Base-by-base conservation (phyloP, 139 green algal genomes). In the Auxenochlorella protothecoides region DNA sequence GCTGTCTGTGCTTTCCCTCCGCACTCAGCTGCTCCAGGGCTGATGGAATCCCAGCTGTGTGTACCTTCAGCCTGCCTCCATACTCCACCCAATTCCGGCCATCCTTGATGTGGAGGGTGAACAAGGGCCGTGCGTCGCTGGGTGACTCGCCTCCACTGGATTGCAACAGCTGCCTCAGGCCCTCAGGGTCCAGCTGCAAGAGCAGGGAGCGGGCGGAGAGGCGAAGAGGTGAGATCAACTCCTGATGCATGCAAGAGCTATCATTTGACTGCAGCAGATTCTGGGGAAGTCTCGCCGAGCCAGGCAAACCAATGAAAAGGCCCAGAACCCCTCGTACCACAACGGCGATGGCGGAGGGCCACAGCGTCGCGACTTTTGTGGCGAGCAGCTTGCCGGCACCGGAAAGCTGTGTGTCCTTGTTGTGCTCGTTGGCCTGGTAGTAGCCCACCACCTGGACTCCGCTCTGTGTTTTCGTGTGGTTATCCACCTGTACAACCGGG, bases 381-480 rank as follows among this genome's bases (percentile, higher is more conserved):
- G 83, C 87, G 15, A 92, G 76, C 9, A 81, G 88, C 5, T 75
- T 72, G 2, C 76, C 80, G 9, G 72, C 60, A 14, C 72, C 56
- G 5, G 79, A 71, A n/a, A 93, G 76, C 56, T 92, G 81, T 9
- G 61, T 53, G 56, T 92, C 85, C 3, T 72, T 69, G 3, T 85
- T 71, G 14, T 71, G 79, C 63, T 88, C 84, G 59, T 92, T 91
- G 16, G 70, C 80, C 65, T 93, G 85, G 74, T 93, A 93, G 76
- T 91, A 91, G 9, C 88, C 88, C 2, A 93, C 76, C 52, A 93
- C 66, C n/a, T 75, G n/a, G 12, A 84, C 69, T 12, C 68, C 74
- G 5, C 52, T 4, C 6, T 14, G 11, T 5, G 69, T 52, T 55
- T 72, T 70, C 3, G 67, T 72, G 53, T 76, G 72, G 3, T 68